Percentiles rank a stretch among this genome's conserved stretches.
These are phyloP conservation scores for Blepharisma undulans DNA, from an alignment of 169 alveolate genomes.

Conservation along the genomic window DNA sequence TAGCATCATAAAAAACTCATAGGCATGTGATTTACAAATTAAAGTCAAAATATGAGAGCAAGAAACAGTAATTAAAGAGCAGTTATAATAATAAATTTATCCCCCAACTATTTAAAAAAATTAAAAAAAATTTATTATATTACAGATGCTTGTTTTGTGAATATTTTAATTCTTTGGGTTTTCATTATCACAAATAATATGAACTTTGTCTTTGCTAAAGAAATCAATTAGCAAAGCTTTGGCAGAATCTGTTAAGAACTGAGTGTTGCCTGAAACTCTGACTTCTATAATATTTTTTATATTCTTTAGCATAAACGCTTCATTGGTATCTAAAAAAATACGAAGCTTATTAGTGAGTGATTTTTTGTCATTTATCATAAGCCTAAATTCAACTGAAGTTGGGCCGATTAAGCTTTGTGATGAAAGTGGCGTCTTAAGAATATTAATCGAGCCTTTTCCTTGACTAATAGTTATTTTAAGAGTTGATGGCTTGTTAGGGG, in stretches of 20 bases:
- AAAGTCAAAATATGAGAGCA: conserved; percentile 22
- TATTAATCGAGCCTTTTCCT: background rate
- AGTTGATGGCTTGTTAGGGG: background rate
- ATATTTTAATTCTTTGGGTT: background rate
- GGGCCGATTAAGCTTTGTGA: background rate
- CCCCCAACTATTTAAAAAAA: background rate
- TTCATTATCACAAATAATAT: too few relatives aligned
- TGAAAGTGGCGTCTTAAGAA: background rate
- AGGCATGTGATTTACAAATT: background rate
- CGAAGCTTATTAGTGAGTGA: background rate
- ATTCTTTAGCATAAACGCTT: background rate
- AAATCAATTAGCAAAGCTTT: background rate
- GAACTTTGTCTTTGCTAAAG: background rate
- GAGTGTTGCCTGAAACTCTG: background rate
- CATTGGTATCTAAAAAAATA: too few relatives aligned
- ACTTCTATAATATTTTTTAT: background rate
- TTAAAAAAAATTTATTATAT: too few relatives aligned
- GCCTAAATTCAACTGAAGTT: background rate
- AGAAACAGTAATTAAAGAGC: background rate
- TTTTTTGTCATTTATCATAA: background rate
- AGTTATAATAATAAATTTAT: background rate
- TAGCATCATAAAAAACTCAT: background rate
- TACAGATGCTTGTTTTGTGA: background rate
- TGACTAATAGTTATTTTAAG: background rate
- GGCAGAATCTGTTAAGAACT: background rate